Percentiles rank a stretch among this genome's conserved stretches.
These are phyloP conservation scores for Colletotrichum musicola DNA, from an alignment of 2,329 filamentous ascomycete species.

Conservation along the genomic window DNA sequence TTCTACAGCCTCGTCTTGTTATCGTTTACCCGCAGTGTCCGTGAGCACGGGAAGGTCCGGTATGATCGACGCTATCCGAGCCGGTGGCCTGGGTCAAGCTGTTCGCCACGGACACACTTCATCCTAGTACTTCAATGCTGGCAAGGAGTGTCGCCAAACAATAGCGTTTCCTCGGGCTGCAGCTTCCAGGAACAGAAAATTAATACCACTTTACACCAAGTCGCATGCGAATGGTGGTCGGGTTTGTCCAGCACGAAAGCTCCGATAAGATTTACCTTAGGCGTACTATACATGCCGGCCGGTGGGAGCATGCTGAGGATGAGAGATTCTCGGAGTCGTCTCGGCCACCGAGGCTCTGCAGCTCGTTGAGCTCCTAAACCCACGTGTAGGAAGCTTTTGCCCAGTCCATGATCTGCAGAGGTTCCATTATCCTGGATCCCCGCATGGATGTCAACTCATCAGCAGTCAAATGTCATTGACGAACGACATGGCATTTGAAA, in stretches of 20 bases:
- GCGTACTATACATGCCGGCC: neutral
- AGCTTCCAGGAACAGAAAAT: neutral
- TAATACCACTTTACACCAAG: neutral
- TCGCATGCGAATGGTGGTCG: neutral
- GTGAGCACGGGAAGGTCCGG: constrained; percentile 8
- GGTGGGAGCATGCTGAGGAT: neutral
- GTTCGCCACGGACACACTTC: neutral
- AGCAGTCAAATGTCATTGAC: constrained; percentile 1
- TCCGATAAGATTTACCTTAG: neutral
- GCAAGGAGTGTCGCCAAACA: too few relatives aligned
- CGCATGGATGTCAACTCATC: neutral
- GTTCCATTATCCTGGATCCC: neutral
- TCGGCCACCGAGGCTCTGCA: neutral
- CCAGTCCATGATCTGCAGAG: constrained; percentile 6
- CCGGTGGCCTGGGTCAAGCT: neutral
- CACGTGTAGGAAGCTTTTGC: constrained; percentile 11
- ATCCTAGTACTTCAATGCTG: too few relatives aligned
- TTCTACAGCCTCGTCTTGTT: neutral
- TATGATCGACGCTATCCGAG: neutral
- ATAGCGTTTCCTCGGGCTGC: too few relatives aligned
- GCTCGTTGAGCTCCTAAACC: neutral
- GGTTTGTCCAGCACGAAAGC: too few relatives aligned
- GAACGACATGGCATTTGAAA: constrained; percentile 22
- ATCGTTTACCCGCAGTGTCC: neutral
- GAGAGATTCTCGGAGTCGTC: neutral